phyloP scores from a whole-genome alignment of 1,139 yeast species.

The Sugiyamaella pinicola region DNA sequence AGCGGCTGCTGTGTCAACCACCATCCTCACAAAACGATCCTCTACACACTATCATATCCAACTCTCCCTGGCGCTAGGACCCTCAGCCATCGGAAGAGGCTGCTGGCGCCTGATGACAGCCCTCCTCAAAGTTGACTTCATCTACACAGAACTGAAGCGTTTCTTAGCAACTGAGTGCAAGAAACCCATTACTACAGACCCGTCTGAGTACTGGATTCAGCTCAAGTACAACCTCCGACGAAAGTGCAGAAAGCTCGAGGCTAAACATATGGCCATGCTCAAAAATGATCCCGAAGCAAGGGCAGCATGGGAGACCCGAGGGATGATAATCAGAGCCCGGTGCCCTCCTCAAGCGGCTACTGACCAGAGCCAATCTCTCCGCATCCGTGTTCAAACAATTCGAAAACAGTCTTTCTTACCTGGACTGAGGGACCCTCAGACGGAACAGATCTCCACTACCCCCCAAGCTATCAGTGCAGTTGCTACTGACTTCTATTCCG shows the following conservation, averaged over 20 bases:
- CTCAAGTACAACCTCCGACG: background rate
- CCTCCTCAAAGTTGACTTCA: background rate
- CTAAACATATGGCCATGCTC: background rate
- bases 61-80: background rate
- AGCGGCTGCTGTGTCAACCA: background rate
- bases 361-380: background rate
- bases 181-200: background rate
- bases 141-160: background rate
- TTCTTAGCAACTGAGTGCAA: background rate
- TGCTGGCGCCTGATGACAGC: background rate
- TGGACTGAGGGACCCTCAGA: background rate
- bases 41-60: background rate
- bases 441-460: background rate
- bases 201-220: background rate
- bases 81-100: background rate
- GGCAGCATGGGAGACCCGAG: background rate
- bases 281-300: background rate
- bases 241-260: background rate
- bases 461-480: background rate
- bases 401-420: background rate
- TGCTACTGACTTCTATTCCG: background rate
- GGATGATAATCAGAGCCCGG: background rate
- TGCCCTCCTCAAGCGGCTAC: conserved; percentile 1
- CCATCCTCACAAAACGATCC: background rate
- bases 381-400: background rate